Evolutionary conservation across 2,329 filamentous ascomycete genomes (phyloP).

Genomic region (Xylariaceae sp.): DNA sequence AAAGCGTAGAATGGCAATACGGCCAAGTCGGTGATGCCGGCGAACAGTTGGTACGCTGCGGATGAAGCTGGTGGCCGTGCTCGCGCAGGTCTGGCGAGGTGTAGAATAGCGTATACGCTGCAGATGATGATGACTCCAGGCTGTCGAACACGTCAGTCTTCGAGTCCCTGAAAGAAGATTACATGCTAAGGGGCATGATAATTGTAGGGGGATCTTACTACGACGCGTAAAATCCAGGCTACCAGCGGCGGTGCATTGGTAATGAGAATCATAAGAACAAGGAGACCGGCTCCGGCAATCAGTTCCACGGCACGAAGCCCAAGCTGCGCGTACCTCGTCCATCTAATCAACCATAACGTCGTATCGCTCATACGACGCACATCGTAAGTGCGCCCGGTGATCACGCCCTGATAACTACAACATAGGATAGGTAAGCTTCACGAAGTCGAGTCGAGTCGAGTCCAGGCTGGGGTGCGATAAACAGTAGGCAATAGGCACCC

Average conservation of each 20-base stretch:
- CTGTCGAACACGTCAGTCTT: conserved; percentile 41
- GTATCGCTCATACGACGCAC: conserved; percentile 62
- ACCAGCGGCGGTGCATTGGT: conserved; percentile 58
- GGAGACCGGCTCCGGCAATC: conserved; percentile 61
- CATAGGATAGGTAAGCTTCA: conserved; percentile 4
- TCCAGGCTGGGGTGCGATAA: no score
- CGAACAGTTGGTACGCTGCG: conserved; percentile 84
- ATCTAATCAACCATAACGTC: conserved; percentile 66
- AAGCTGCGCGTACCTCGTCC: conserved; percentile 63
- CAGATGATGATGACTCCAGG: conserved; percentile 69
- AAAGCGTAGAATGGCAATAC: conserved; percentile 53
- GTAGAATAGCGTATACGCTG: conserved; percentile 72
- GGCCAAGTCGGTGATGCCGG: conserved; percentile 62
- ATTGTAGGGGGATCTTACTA: conserved; percentile 47
- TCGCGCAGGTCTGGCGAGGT: conserved; percentile 65
- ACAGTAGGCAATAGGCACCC: no score
- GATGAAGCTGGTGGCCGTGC: conserved; percentile 72
- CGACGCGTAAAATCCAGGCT: conserved; percentile 71
- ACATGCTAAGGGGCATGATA: not conserved
- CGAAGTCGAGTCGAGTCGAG: not conserved
- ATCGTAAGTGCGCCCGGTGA: conserved; percentile 55
- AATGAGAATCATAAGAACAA: conserved; percentile 74
- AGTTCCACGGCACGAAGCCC: conserved; percentile 61
- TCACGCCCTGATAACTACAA: conserved; percentile 54
- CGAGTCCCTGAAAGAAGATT: conserved; percentile 11